Percentiles rank a stretch among this genome's conserved stretches.
phyloP scores from a whole-genome alignment of 2,329 filamentous ascomycete species.

The Teratosphaeria viscida region DNA sequence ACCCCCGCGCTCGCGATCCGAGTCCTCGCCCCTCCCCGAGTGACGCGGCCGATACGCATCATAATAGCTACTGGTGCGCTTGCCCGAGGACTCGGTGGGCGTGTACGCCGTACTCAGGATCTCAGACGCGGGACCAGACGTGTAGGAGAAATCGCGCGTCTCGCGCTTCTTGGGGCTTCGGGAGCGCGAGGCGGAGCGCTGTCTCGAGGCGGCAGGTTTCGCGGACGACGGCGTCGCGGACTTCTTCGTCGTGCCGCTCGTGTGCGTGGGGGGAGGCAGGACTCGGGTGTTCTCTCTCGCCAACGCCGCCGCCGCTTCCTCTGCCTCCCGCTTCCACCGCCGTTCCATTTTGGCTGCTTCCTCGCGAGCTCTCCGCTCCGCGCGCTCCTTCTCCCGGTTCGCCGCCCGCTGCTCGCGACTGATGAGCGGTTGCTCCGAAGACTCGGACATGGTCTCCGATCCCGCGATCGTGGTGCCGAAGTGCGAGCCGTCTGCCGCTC shows the following conservation, averaged over 20 bases:
- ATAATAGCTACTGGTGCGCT: conserved; percentile 24
- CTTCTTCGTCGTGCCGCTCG: conserved; percentile 10
- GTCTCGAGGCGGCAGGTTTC: conserved; percentile 11
- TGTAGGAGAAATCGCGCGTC: conserved; percentile 25
- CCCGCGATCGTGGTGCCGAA: conserved; percentile 65
- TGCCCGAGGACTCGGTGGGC: conserved; percentile 16
- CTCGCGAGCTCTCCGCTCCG: conserved; percentile 26
- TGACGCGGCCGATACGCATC: conserved; percentile 24
- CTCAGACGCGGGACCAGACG: conserved; percentile 21
- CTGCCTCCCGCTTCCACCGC: conserved; percentile 30
- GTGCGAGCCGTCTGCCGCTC: conserved; percentile 52
- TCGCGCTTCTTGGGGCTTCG: conserved; percentile 24
- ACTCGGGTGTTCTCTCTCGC: conserved; percentile 22
- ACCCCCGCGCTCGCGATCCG: conserved; percentile 4
- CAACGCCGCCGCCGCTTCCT: conserved; percentile 27
- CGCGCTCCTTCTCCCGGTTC: conserved; percentile 30
- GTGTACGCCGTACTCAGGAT: conserved; percentile 31
- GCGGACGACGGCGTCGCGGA: conserved; percentile 11
- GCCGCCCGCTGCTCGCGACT: conserved; percentile 20
- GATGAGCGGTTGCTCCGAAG: conserved; percentile 27
- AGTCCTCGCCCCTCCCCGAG: conserved; percentile 9
- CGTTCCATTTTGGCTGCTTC: conserved; percentile 30
- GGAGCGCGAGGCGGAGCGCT: conserved; percentile 17
- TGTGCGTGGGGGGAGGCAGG: conserved; percentile 12
- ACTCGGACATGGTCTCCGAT: conserved; percentile 45